Base-by-base conservation (phyloP, 352 stramenopile genomes). In the Pythium brassicae region DNA sequence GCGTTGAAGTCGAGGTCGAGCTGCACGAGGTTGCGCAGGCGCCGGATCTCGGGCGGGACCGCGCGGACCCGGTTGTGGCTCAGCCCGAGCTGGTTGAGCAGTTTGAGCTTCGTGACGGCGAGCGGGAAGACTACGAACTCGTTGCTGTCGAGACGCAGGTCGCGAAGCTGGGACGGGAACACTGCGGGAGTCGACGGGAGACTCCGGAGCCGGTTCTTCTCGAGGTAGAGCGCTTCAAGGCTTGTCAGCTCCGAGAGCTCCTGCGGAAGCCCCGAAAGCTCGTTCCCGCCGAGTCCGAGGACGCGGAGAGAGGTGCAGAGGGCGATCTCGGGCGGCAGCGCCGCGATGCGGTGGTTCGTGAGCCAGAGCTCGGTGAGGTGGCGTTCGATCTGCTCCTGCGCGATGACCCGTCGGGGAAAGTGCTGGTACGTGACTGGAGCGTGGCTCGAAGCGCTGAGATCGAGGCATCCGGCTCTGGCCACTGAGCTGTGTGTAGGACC, bases 1-100 rank as follows among this genome's bases (percentile, higher is more conserved):
- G 27, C 34, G 39, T 92, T 92, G 63, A 76, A 71, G 61, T 89
- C 78, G 34, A 92, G 54, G 23, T 92, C 71, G 15, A 92, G 53
- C 29, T 88, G 71, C 6, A 89, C 65, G 39, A 92, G 72, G 54
- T 85, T 83, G 14, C 43, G 49, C 7, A 92, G 68, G 17, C 73
- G 69, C 23, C 76, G 71, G 40, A 92, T 75, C 46, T 85, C 59
- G 3, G 50, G 22, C 0, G 81, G 76, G 6, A 92, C 15, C 0
- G 26, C 14, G 12, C 60, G 69, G 4, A 92, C 45, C 6, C 66
- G 58, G 37, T 92, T 92, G 62, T 75, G 59, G 50, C 78, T 87
- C 39, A 92, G 54, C 5, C 78, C 69, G 3, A 92, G 68, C 2
- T 66, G 68, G 29, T 86, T 78, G 0, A 92, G 65, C 17, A 86